Conservation (phyloP, 1,139 yeast species). For the Zygotorulaspora mrakii region DNA sequence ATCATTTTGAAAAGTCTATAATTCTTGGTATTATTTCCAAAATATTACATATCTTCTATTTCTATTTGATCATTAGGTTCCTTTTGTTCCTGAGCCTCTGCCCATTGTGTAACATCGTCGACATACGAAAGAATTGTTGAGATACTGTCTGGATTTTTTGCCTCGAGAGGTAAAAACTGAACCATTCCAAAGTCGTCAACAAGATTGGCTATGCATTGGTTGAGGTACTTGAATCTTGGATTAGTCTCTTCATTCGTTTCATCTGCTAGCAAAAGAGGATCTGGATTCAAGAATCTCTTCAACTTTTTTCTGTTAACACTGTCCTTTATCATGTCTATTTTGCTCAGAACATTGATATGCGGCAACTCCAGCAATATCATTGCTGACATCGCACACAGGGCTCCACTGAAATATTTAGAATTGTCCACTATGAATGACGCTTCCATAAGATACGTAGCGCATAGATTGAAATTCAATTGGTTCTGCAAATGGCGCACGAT, state of each 20-base stretch:
- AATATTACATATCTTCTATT: constrained; percentile 42
- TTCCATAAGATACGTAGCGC: constrained; percentile 89
- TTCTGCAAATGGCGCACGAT: constrained; percentile 79
- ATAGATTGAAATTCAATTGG: constrained; percentile 74
- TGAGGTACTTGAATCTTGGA: constrained; percentile 72
- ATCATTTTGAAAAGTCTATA: constrained; percentile 1
- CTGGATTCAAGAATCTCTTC: constrained; percentile 86
- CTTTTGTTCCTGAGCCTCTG: constrained; percentile 93
- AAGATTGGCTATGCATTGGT: constrained; percentile 77
- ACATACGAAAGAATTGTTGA: constrained; percentile 84
- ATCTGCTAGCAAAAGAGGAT: constrained; percentile 67
- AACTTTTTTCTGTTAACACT: constrained; percentile 69
- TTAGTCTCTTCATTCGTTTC: constrained; percentile 52
- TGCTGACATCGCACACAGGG: constrained; percentile 95
- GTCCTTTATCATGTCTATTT: constrained; percentile 77
- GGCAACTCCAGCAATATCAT: constrained; percentile 94
- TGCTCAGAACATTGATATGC: constrained; percentile 83
- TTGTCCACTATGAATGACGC: constrained; percentile 90
- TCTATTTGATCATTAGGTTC: constrained; percentile 83
- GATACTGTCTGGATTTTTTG: constrained; percentile 74
- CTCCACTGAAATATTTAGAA: constrained; percentile 92
- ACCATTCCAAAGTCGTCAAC: constrained; percentile 99
- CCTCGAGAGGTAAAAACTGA: constrained; percentile 85
- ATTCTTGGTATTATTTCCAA: background rate
- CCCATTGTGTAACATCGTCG: constrained; percentile 98